Evolutionary conservation across 2,329 filamentous ascomycete genomes (phyloP), one percentile per base, ranked within the genome.

Genomic region (Colletotrichum incanum): DNA sequence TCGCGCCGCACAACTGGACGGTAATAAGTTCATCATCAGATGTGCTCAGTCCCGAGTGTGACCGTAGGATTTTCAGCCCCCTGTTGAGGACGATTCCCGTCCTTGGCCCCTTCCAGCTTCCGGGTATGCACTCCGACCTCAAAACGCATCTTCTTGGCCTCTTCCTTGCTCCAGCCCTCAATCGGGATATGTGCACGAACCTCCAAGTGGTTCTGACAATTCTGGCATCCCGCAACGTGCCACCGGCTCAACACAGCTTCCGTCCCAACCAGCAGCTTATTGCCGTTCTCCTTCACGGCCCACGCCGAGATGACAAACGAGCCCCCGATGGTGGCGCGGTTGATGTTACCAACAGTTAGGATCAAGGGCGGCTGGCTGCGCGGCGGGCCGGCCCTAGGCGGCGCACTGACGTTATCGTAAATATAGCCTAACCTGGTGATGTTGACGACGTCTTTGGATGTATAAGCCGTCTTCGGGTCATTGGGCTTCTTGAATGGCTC

Each of bases 161-260:
- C 59, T 11, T 68, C 31, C 0, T 56, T 14, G 41, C 49, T 64
- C 28, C 52, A 64, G 14, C 50, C 47, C 18, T 31, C 56, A 7
- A 66, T 18, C 16, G 74, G 73, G 12, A 75, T 69, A 37, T 74
- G 68, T 5, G 74, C 37, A 8, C 66, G 55, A 3, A 74, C 67
- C 9, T 75, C 70, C 12, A 77, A 54, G 50, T 77, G 67, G 47
- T 73, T 73, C 55, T 74, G 75, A 73, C 78, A 78, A 67, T 79
- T 79, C 20, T 66, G 50, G 62, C 78, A 79, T 20, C 70, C 73
- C 1, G 50, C 34, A 26, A 78, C 75, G 54, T 75, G 62, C 75
- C 76, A 77, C 2, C 77, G 71, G 70, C 77, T 78, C 11, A 79
- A 58, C 7, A 78, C 62, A 0, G 76, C 67, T 50, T 77, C 73